Evolutionary conservation across 768 basidiomycete genomes (phyloP).

Genomic region (Leccinum subgranulosum): DNA sequence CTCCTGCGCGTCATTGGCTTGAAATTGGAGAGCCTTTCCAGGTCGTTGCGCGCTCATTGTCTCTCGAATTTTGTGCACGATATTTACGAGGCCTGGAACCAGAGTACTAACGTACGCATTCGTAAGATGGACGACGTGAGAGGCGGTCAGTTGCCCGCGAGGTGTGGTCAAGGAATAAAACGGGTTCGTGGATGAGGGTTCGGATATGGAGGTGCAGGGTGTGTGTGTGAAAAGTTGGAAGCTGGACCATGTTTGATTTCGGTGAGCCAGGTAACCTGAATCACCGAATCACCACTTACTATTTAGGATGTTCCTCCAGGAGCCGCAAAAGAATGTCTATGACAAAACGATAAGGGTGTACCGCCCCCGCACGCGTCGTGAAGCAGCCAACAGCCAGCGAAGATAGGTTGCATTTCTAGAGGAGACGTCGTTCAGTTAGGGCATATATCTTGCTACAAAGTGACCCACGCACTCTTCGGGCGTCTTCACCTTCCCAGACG

Average conservation of each 20-base stretch:
- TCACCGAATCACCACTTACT: slow-evolving; percentile 21
- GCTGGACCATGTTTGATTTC: slow-evolving; percentile 6
- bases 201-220: slow-evolving; percentile 37
- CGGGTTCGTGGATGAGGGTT: slow-evolving; percentile 18
- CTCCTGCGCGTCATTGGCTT: slow-evolving; percentile 1
- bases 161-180: slow-evolving; percentile 42
- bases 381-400: slow-evolving; percentile 48
- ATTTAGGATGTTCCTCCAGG: slow-evolving; percentile 43
- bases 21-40: slow-evolving; percentile 33
- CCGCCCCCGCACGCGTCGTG: slow-evolving; percentile 52
- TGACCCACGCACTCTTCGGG: slow-evolving; percentile 31
- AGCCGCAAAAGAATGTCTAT: slow-evolving; percentile 56
- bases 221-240: slow-evolving; percentile 45
- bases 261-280: slow-evolving; percentile 3
- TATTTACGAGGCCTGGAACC: slow-evolving; percentile 38
- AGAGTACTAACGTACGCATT: slow-evolving; percentile 51
- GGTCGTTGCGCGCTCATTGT: slow-evolving; percentile 66
- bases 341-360: slow-evolving; percentile 70
- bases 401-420: slow-evolving; percentile 50
- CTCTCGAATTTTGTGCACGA: slow-evolving; percentile 39
- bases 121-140: slow-evolving; percentile 51
- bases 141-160: slow-evolving; percentile 38
- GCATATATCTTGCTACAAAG: background rate
- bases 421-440: background rate
- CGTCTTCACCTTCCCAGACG: slow-evolving; percentile 31